A percentile compares a stretch with the other conserved stretches of the same genome.
Conservation (phyloP, 768 basidiomycete genomes). For the Hygrocybe coccinea region DNA sequence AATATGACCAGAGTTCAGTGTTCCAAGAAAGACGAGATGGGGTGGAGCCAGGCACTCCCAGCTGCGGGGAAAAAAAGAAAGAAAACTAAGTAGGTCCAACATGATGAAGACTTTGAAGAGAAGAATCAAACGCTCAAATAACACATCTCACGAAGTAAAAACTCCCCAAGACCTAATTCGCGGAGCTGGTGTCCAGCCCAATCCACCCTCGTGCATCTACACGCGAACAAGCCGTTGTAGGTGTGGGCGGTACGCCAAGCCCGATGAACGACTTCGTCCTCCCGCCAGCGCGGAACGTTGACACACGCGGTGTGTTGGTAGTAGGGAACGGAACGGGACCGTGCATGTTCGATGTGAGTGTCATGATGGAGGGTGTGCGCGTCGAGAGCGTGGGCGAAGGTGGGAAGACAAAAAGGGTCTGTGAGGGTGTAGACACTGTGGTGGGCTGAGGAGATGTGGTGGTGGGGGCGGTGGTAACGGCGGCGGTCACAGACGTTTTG, state of each 20-base stretch:
- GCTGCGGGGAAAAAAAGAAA: no score
- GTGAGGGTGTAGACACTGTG: constrained; percentile 55
- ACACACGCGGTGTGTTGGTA: constrained; percentile 55
- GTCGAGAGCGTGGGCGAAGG: constrained; percentile 61
- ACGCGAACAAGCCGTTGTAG: constrained; percentile 77
- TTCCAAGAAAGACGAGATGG: no score
- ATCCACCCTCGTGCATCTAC: constrained; percentile 83
- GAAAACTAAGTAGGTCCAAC: no score
- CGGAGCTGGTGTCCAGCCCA: constrained; percentile 39
- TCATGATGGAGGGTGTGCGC: constrained; percentile 77
- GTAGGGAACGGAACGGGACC: constrained; percentile 38
- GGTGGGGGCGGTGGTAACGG: no score
- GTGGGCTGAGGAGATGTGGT: constrained; percentile 10
- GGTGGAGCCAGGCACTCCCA: no score
- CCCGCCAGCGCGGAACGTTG: constrained; percentile 61
- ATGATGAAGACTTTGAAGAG: no score
- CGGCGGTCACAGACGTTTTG: constrained; percentile 2
- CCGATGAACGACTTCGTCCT: constrained; percentile 73
- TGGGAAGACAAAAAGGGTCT: constrained; percentile 83
- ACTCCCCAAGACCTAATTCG: background rate
- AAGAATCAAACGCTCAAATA: no score
- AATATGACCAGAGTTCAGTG: no score
- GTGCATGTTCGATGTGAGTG: constrained; percentile 60
- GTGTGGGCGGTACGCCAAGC: constrained; percentile 59
- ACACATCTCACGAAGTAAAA: no score